phyloP scores from a whole-genome alignment of 2,329 filamentous ascomycete species.

The Passalora sequoiae region DNA sequence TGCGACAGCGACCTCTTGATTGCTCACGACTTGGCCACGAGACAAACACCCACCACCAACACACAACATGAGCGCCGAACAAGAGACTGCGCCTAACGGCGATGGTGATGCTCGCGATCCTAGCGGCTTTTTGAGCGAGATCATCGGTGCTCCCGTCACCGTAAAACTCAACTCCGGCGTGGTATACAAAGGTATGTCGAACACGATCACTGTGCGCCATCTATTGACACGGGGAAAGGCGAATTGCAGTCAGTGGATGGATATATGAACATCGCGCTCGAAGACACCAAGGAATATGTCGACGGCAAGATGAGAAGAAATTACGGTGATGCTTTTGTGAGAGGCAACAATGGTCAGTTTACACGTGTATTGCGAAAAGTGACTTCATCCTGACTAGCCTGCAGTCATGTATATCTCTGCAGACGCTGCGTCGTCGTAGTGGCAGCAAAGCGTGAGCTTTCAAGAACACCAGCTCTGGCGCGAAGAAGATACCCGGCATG shows the following conservation, averaged over 20 bases:
- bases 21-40: too few species aligned
- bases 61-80: slow-evolving; percentile 20
- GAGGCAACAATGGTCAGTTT: slow-evolving; percentile 81
- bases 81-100: slow-evolving; percentile 31
- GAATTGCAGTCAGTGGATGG: slow-evolving; percentile 95
- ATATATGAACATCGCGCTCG: slow-evolving; percentile 99
- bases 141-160: slow-evolving; percentile 88
- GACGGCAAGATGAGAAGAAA: slow-evolving; percentile 75
- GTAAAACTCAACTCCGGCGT: slow-evolving; percentile 99
- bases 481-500: too few species aligned
- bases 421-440: slow-evolving; percentile 36
- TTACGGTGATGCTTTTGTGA: slow-evolving; percentile 91
- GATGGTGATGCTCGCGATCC: slow-evolving; percentile 74
- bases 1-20: too few species aligned
- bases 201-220: too few species aligned
- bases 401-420: slow-evolving; percentile 67
- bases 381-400: background rate
- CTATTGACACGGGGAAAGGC: slow-evolving; percentile 50
- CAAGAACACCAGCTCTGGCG: too few species aligned
- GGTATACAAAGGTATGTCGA: slow-evolving; percentile 76
- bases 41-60: slow-evolving; percentile 1
- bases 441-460: background rate
- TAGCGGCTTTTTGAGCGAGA: slow-evolving; percentile 85
- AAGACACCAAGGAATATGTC: slow-evolving; percentile 89
- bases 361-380: background rate